Conservation (phyloP, 148 eudicot genomes). For the Talinum fruticosum region DNA sequence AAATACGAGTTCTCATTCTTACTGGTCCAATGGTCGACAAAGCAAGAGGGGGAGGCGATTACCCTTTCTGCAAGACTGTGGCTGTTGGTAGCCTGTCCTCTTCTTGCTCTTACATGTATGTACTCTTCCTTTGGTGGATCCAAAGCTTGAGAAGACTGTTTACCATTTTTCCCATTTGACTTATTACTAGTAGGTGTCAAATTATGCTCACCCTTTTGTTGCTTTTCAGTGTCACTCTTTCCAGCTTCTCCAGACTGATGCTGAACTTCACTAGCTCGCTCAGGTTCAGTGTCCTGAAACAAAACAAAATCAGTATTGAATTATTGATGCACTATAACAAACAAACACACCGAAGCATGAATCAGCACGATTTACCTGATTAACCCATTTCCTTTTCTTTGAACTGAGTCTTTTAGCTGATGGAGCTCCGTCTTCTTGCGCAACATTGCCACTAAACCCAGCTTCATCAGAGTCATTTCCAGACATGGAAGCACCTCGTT, state of each 20-base stretch:
- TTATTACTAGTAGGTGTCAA: conserved; percentile 43
- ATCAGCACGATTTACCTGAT: conserved; percentile 47
- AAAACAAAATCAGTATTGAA: background rate
- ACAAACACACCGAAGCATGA: background rate
- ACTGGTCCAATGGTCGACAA: background rate
- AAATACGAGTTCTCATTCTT: background rate
- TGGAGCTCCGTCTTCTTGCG: conserved; percentile 49
- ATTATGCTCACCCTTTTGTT: conserved; percentile 46
- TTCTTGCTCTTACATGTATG: conserved; percentile 86
- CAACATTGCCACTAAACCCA: conserved; percentile 44
- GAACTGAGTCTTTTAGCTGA: conserved; percentile 40
- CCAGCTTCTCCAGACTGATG: conserved; percentile 43
- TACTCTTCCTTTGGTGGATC: conserved; percentile 78
- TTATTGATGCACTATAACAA: background rate
- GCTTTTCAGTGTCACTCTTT: conserved; percentile 38
- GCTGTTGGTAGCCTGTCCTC: conserved; percentile 99
- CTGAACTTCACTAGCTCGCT: conserved; percentile 41
- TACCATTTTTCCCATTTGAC: conserved; percentile 57
- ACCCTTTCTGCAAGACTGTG: conserved; percentile 60
- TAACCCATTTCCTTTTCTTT: conserved; percentile 76
- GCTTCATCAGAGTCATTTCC: conserved; percentile 63
- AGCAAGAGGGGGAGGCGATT: conserved; percentile 9
- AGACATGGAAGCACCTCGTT: conserved; percentile 41
- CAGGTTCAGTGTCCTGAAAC: conserved; percentile 51
- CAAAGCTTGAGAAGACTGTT: conserved; percentile 63